Base-by-base conservation (phyloP, 306 rosid genomes). In the Corylus americana region DNA sequence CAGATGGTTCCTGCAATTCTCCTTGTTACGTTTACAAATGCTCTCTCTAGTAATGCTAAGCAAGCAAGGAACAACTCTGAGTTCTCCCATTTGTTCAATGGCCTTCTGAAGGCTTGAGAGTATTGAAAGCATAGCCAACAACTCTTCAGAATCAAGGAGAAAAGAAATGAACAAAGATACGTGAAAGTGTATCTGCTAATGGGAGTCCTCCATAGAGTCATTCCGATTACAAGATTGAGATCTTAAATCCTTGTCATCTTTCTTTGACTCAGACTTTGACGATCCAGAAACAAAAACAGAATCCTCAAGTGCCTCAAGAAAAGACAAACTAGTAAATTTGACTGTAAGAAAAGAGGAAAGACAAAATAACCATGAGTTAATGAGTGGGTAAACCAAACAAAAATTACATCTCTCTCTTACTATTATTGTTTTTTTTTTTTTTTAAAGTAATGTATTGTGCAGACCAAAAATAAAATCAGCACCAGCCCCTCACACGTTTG, bases 301-400 rank as follows among this genome's bases (percentile, higher is more conserved):
- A 22, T 22, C 25, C 25, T 22, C 25, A 22, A 22, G 25, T 22
- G 25, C 0, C 25, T 22, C 25, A 22, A 35, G 97, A 87, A 87
- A 94, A 5, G 97, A 94, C 86, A 92, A 78, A 61, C 91, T 97
- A 92, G 98, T 92, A 79, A 91, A 89, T 80, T 92, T 94, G 76
- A 91, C 97, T 91, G 97, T 84, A 82, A 81, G 62, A 80, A 57
- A 66, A 71, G 12, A 51, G 13, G 59, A 35, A 58, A 22, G 31
- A 27, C 10, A 18, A 22, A 55, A 55, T 39, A 18, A 18, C 22
- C 10, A 11, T 18, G 18, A 49, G 9, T 55, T 55, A 55, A 55
- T 7, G 11, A 16, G 27, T 55, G 61, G 61, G 18, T 18, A 55
- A 17, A 7, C n/a, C 11, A 0, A 64, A 22, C 22, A 22, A 22